Conservation (phyloP, 179 eudicot species). For the Nepenthes alata region DNA sequence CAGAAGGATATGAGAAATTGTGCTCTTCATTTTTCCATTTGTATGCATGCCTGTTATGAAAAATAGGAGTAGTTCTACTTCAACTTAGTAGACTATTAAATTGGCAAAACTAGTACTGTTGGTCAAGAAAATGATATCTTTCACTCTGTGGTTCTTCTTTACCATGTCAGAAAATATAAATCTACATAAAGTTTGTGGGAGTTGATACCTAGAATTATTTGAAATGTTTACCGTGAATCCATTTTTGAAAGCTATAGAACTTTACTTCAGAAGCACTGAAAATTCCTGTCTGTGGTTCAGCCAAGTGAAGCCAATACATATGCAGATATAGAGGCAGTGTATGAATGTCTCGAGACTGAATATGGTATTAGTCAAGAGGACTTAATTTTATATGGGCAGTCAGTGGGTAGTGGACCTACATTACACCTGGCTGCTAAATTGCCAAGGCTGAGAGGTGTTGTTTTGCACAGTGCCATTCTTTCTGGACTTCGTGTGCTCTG, state of each 20-base stretch:
- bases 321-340: conserved; percentile 93
- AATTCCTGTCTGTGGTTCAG: conserved; percentile 23
- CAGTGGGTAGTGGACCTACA: conserved; percentile 97
- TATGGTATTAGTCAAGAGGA: conserved; percentile 92
- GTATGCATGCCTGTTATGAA: too few relatives aligned
- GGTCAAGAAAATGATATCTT: too few relatives aligned
- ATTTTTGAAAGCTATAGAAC: not conserved
- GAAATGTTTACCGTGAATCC: too few relatives aligned
- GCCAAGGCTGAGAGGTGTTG: conserved; percentile 92
- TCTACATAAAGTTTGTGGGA: too few relatives aligned
- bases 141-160: too few relatives aligned
- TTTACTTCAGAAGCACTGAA: not conserved
- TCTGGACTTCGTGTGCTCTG: conserved; percentile 97
- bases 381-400: conserved; percentile 84
- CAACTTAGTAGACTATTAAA: too few relatives aligned
- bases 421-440: conserved; percentile 76
- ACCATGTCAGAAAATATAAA: too few relatives aligned
- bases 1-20: too few relatives aligned
- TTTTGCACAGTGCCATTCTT: conserved; percentile 94
- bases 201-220: too few relatives aligned
- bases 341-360: conserved; percentile 82
- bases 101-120: too few relatives aligned
- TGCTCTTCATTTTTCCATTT: too few relatives aligned
- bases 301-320: conserved; percentile 88
- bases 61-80: too few relatives aligned